Percentiles rank a stretch among this genome's conserved stretches.
Evolutionary conservation across 768 basidiomycete genomes (phyloP).

Genomic region (Amyloporia xantha): DNA sequence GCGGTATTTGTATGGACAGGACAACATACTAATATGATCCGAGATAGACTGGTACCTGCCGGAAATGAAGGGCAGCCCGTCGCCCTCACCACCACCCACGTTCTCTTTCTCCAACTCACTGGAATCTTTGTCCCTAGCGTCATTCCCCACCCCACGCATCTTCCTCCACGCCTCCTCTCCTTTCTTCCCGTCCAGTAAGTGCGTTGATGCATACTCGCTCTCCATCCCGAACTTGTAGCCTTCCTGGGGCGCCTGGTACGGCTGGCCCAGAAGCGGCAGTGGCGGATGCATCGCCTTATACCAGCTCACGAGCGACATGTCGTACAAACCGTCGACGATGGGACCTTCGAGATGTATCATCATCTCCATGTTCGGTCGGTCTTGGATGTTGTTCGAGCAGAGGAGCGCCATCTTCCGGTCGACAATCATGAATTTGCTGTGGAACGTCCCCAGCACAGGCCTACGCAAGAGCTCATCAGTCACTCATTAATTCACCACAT

Average conservation of each 20-base stretch:
- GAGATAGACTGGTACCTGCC: conserved; percentile 5
- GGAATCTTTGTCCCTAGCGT: not conserved
- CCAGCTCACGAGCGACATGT: conserved; percentile 62
- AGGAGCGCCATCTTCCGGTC: conserved; percentile 62
- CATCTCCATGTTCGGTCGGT: conserved; percentile 48
- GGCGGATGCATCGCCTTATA: conserved; percentile 40
- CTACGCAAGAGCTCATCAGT: conserved; percentile 22
- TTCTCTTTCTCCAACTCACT: not conserved
- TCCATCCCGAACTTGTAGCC: conserved; percentile 38
- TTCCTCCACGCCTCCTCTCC: conserved; percentile 3
- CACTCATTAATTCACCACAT: not conserved
- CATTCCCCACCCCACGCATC: not conserved
- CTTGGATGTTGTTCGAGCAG: conserved; percentile 66
- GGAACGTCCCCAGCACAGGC: conserved; percentile 60
- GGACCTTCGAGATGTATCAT: conserved; percentile 68
- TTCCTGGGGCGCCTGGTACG: conserved; percentile 24
- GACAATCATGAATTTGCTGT: conserved; percentile 64
- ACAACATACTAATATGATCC: conserved; percentile 6
- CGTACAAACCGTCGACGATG: conserved; percentile 63
- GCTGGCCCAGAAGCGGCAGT: conserved; percentile 33
- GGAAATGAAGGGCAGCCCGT: not conserved
- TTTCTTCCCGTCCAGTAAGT: conserved; percentile 8
- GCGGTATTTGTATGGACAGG: too few relatives aligned
- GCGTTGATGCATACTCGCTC: conserved; percentile 16
- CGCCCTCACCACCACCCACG: not conserved